Percentiles rank a stretch among this genome's conserved stretches.
Conservation (phyloP, 495 filamentous ascomycete genomes). For the Talaromyces stipitatus region DNA sequence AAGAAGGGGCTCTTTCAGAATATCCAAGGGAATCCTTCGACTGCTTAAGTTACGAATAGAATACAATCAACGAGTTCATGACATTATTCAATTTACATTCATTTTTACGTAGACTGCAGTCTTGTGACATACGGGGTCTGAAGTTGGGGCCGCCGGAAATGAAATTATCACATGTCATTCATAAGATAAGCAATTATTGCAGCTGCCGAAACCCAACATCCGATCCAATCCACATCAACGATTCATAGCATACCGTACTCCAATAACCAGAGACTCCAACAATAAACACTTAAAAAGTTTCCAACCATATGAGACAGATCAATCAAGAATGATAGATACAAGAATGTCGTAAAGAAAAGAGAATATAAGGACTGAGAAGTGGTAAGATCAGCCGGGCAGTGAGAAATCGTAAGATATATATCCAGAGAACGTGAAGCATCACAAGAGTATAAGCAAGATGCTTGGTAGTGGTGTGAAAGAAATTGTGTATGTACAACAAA, state of each 20-base stretch:
- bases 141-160: too few species aligned
- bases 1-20: slow-evolving; percentile 81
- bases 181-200: background rate
- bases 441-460: background rate
- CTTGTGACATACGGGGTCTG: too few species aligned
- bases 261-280: background rate
- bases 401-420: background rate
- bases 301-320: background rate
- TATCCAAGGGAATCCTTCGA: slow-evolving; percentile 32
- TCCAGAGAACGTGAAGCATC: background rate
- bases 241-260: background rate
- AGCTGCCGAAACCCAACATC: background rate
- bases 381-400: background rate
- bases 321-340: background rate
- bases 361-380: background rate
- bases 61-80: background rate
- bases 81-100: too few species aligned
- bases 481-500: background rate
- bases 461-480: background rate
- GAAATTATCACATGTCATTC: background rate
- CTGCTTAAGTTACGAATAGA: background rate
- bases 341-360: background rate
- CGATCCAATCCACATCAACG: background rate
- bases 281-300: background rate
- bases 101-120: too few species aligned